Evolutionary conservation across 1,139 yeast species (phyloP), one percentile per base, ranked within the genome.

Genomic region (Debaryomycetaceae sp.): DNA sequence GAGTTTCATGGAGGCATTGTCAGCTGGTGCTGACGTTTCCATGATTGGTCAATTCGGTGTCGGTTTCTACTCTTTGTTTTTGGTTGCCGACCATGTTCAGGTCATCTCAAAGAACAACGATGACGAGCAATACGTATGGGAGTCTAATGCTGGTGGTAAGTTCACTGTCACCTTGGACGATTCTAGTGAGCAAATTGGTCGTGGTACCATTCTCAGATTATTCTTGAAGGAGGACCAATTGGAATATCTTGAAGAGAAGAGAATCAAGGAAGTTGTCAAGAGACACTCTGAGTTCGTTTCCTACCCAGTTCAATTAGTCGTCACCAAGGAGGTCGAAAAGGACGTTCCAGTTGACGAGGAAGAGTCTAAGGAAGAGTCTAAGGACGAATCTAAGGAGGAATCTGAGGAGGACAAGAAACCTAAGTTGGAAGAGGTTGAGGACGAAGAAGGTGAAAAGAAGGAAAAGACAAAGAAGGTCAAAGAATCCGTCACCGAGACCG

Each of bases 41-140:
- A 95, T 95, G 99, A 95, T 95, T 78, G 99, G 99, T 82, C 99
- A 95, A 78, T 95, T 95, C 80, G 99, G 99, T 89, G 99, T 95
- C 62, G 99, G 99, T 83, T 95, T 95, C 93, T 95, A 95, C 87
- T 93, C 99, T 47, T 81, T 93, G 60, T 95, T 95, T 88, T 84
- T 95, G 79, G 99, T 95, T 66, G 99, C 99, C 65, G 99, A 95
- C 78, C 90, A 84, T 64, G 99, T 95, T 55, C 97, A 93, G 78
- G 99, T 95, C 60, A 89, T 95, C 69, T 88, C 99, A 54, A 95
- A 95, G 82, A 87, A 91, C 82, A 95, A 95, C 68, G 99, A 95
- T 65, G 99, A 95, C 70, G 99, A 93, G 72, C 99, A 95, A 78
- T 95, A 95, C 84, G 78, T 93, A 64, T 95, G 99, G 99, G 99